A percentile compares a stretch with the other conserved stretches of the same genome.
phyloP scores from a whole-genome alignment of 331 rosid species.

The Quercus phellos region DNA sequence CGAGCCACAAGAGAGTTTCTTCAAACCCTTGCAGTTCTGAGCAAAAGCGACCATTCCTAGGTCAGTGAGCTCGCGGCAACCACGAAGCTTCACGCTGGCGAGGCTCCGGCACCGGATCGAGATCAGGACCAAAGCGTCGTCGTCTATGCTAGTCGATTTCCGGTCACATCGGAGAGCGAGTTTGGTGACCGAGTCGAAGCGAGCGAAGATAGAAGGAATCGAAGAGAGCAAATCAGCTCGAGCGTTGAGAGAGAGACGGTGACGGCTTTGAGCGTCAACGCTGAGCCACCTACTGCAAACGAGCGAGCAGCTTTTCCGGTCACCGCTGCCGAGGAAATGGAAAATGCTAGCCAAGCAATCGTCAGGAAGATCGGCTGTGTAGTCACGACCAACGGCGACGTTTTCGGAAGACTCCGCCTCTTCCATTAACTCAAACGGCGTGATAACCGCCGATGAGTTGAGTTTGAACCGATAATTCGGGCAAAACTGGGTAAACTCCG shows the following conservation, averaged over 20 bases:
- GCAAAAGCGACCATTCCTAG: conserved; percentile 54
- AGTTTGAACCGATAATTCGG: conserved; percentile 26
- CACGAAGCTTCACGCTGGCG: conserved; percentile 68
- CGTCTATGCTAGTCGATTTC: conserved; percentile 49
- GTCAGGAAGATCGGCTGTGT: conserved; percentile 57
- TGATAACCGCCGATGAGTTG: conserved; percentile 4
- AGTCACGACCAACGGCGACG: conserved; percentile 22
- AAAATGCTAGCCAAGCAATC: conserved; percentile 60
- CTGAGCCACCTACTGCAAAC: conserved; percentile 62
- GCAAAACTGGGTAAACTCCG: conserved; percentile 6
- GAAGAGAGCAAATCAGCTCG: conserved; percentile 35
- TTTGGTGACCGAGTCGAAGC: conserved; percentile 70
- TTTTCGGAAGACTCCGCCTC: conserved; percentile 17
- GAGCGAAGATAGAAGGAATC: conserved; percentile 46
- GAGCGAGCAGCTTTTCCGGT: conserved; percentile 55
- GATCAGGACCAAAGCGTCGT: conserved; percentile 54
- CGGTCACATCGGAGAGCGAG: conserved; percentile 72
- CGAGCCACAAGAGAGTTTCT: conserved; percentile 68
- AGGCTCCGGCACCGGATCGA: conserved; percentile 58
- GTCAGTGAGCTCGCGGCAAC: conserved; percentile 62
- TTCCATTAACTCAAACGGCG: neutral
- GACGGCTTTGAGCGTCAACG: conserved; percentile 63
- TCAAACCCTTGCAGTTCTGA: conserved; percentile 47
- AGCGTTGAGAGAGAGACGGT: conserved; percentile 53
- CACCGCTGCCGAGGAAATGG: conserved; percentile 45